These are phyloP conservation scores for Conringia planisiliqua DNA, from an alignment of 345 rosid genomes.

Conservation along the genomic window DNA sequence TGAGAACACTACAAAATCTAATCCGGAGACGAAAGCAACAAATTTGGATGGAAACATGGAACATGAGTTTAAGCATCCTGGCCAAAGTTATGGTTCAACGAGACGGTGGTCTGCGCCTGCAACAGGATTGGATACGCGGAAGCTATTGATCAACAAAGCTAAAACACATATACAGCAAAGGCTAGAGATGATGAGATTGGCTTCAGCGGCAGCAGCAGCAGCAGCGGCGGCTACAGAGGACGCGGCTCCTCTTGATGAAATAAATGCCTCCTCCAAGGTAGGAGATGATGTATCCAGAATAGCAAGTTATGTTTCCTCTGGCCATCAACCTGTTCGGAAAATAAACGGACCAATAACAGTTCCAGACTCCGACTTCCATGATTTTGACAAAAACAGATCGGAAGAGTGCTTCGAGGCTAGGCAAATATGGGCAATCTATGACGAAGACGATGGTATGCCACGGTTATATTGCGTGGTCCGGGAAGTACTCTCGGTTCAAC, in stretches of 20 bases:
- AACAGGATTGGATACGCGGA: constrained; percentile 75
- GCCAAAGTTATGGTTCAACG: constrained; percentile 44
- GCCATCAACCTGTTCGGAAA: constrained; percentile 30
- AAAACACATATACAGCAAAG: constrained; percentile 59
- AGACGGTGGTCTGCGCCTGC: constrained; percentile 49
- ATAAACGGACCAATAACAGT: constrained; percentile 56
- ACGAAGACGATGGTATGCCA: constrained; percentile 99
- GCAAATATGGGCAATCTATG: constrained; percentile 97
- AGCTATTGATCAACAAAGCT: constrained; percentile 77
- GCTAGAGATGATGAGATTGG: constrained; percentile 59
- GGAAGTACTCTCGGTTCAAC: constrained; percentile 77
- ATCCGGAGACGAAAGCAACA: constrained; percentile 40
- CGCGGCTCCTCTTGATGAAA: constrained; percentile 23
- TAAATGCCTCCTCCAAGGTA: constrained; percentile 32
- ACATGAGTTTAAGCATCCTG: constrained; percentile 46
- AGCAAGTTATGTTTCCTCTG: constrained; percentile 15
- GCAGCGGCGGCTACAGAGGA: constrained; percentile 27
- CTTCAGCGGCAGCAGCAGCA: constrained; percentile 47
- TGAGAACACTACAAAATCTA: constrained; percentile 41
- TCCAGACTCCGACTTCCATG: constrained; percentile 96
- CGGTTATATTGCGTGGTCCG: constrained; percentile 84
- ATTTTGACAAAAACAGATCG: constrained; percentile 83
- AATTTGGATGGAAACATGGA: constrained; percentile 39
- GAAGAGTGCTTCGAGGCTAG: constrained; percentile 91
- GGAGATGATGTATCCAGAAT: constrained; percentile 20